Evolutionary conservation across 768 basidiomycete genomes (phyloP), one percentile per base, ranked within the genome.

Genomic region (Calocybe cyanea): DNA sequence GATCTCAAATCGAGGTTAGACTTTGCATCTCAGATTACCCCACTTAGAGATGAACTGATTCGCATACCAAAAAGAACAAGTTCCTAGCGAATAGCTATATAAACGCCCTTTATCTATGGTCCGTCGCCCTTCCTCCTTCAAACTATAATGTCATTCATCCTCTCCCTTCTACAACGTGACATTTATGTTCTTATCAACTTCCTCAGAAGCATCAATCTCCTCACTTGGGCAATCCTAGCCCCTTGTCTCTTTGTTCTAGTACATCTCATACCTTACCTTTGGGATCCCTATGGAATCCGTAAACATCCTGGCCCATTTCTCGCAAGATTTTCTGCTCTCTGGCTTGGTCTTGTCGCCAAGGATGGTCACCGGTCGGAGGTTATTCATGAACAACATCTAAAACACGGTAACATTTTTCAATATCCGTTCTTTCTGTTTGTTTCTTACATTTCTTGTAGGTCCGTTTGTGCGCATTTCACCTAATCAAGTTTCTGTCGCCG

Each of bases 301-400:
- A 59, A 61, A 20, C 76, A 78, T 50, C 82, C 82, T n/a, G 88
- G 86, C 0, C 88, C 88, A 0, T 71, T 77, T 45, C 57, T 83
- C 7, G 90, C 90, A 30, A 80, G 74, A 56, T 80, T 90, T 57
- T 77, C 83, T 8, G 82, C 87, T 58, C 49, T 75, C 2, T 92
- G 89, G 88, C 66, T 93, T 14, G 86, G 81, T 31, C 76, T 70
- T 55, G 69, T 80, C 25, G 67, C 73, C 25, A 80, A 80, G 36
- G 64, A 72, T n/a, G 89, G 90, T 1, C 83, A 87, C 51, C 79
- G 90, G 36, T 87, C 82, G 7, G 83, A 89, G 54, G 63, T 72
- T 10, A 80, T 94, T 3, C 88, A 94, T 56, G 59, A 76, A 41
- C 63, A 86, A 56, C 91, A 94, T 59, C 58, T 72, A 60, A 81